phyloP scores from a whole-genome alignment of 1,284 basidiomycete genomes.

The Marasmius fiardii region DNA sequence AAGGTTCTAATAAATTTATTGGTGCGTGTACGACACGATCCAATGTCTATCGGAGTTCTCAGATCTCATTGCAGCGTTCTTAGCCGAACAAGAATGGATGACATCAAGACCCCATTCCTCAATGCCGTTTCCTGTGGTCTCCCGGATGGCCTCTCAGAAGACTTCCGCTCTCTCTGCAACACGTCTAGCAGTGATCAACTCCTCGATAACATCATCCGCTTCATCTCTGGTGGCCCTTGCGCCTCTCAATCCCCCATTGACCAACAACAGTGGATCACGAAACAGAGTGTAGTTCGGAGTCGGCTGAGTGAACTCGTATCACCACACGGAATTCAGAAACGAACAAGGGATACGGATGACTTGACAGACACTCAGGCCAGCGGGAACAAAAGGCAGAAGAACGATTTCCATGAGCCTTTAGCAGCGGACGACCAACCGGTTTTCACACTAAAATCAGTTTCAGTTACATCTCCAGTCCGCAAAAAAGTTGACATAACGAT shows the following conservation, averaged over 20 bases:
- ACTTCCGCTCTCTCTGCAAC: not conserved
- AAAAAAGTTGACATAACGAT: slow-evolving; percentile 66
- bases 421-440: slow-evolving; percentile 27
- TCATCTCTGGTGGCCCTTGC: slow-evolving; percentile 23
- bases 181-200: slow-evolving; percentile 6
- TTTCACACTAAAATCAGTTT: slow-evolving; percentile 56
- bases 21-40: not conserved
- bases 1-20: too few species aligned
- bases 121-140: not conserved
- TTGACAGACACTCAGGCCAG: not conserved
- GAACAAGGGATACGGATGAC: slow-evolving; percentile 12
- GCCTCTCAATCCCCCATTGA: not conserved
- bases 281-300: slow-evolving; percentile 16
- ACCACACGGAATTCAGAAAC: slow-evolving; percentile 16
- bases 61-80: not conserved
- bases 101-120: not conserved
- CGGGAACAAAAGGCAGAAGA: slow-evolving; percentile 19
- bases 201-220: slow-evolving; percentile 26
- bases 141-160: not conserved
- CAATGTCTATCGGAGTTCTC: not conserved
- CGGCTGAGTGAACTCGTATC: slow-evolving; percentile 14
- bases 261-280: slow-evolving; percentile 9
- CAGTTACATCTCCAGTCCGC: slow-evolving; percentile 62
- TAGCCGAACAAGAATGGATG: not conserved
- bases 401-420: not conserved